Evolutionary conservation across 1,284 basidiomycete species (phyloP).

Genomic region (Irpex sp.): DNA sequence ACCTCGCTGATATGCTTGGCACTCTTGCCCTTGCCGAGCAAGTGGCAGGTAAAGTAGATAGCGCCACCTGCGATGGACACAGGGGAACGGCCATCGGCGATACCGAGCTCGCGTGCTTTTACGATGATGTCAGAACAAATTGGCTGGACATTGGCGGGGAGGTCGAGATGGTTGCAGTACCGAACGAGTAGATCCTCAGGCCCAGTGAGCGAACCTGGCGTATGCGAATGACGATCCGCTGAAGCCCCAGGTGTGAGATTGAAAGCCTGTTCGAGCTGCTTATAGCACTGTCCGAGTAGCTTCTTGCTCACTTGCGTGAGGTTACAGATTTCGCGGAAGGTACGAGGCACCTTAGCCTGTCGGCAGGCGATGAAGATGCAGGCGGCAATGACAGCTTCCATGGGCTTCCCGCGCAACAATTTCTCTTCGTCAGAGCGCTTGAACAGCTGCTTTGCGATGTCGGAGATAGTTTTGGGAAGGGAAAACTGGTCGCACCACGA

Average conservation of each 20-base stretch:
- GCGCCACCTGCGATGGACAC: constrained; percentile 96
- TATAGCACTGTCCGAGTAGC: constrained; percentile 92
- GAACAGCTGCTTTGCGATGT: constrained; percentile 95
- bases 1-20: constrained; percentile 87
- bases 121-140: constrained; percentile 85
- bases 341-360: constrained; percentile 88
- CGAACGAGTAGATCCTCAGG: constrained; percentile 89
- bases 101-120: constrained; percentile 76
- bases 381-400: constrained; percentile 92
- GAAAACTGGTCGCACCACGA: constrained; percentile 95
- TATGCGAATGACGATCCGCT: constrained; percentile 28
- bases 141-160: constrained; percentile 79
- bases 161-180: constrained; percentile 89
- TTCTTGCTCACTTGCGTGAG: constrained; percentile 94
- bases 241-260: constrained; percentile 75
- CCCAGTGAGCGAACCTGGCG: constrained; percentile 43
- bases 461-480: constrained; percentile 89
- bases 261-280: constrained; percentile 89
- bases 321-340: constrained; percentile 94
- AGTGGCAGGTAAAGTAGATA: constrained; percentile 86
- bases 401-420: constrained; percentile 85
- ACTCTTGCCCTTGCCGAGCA: constrained; percentile 72
- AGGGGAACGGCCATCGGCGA: constrained; percentile 90
- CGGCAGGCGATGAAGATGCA: constrained; percentile 98
- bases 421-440: constrained; percentile 96